Evolutionary conservation across 306 rosid species (phyloP), one percentile per base, ranked within the genome.

Genomic region (Comarum palustre): DNA sequence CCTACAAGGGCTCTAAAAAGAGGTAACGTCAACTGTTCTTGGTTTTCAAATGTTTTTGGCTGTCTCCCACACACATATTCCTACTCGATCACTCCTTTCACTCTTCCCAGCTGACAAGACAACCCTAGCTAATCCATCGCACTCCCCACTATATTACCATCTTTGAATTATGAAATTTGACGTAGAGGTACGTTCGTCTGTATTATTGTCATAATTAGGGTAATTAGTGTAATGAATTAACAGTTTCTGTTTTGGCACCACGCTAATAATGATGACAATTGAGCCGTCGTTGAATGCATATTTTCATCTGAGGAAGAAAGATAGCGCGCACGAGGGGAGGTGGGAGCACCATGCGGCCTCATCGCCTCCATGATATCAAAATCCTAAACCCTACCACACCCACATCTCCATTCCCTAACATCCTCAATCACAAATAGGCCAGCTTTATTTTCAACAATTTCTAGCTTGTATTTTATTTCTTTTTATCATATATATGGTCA

Each of bases 301-400:
- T 59, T 27, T 57, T 59, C 19, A 0, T 14, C 14, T 14, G 6
- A 62, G 22, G 50, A 71, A 78, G 75, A 86, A 77, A 81, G 81
- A 79, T 9, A 41, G 45, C 45, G 91, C 91, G 82, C 96, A 88
- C 93, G 96, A 84, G 93, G 71, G 91, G 77, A 67, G 80, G 78
- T 78, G 88, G 88, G 81, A 48, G 62, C 75, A 13, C 78, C 84
- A 77, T 80, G 82, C 78, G 73, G 66, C 77, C 82, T 81, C 83
- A 69, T 77, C 66, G 8, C 39, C 63, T 78, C 74, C 65, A 50
- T 68, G 34, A 39, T 39, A 75, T 62, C 67, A 79, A 72, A 7
- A 66, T 76, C 68, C n/a, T 14, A 29, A 73, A 51, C 85, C 87
- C 87, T 80, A 77, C 80, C 83, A 52, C 61, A 29, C 15, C 71